These are phyloP conservation scores for Sordariomycetes sp. DNA, from an alignment of 2,329 filamentous ascomycete species.

Conservation along the genomic window DNA sequence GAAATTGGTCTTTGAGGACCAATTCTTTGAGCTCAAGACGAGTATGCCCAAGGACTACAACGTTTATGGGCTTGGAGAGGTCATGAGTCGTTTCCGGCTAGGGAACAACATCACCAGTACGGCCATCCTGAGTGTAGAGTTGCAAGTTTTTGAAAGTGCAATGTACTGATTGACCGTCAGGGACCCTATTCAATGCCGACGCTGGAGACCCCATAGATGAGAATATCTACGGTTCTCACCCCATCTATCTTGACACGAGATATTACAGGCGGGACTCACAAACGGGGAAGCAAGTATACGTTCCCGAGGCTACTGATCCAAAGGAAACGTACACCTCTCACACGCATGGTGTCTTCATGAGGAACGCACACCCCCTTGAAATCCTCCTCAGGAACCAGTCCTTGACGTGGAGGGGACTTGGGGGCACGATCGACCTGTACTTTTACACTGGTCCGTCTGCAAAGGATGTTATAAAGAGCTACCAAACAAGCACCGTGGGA, in stretches of 20 bases:
- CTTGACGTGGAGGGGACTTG: slow-evolving; percentile 61
- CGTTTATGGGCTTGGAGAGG: slow-evolving; percentile 61
- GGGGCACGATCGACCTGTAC: slow-evolving; percentile 67
- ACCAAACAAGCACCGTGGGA: slow-evolving; percentile 53
- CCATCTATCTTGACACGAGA: slow-evolving; percentile 68
- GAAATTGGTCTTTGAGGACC: slow-evolving; percentile 59
- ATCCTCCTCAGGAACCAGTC: slow-evolving; percentile 48
- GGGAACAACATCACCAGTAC: slow-evolving; percentile 56
- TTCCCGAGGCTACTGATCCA: slow-evolving; percentile 25
- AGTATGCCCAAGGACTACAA: slow-evolving; percentile 59
- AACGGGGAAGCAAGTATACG: slow-evolving; percentile 34
- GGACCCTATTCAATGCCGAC: slow-evolving; percentile 49
- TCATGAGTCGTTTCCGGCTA: slow-evolving; percentile 57
- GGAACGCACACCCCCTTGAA: slow-evolving; percentile 68
- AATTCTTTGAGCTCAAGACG: slow-evolving; percentile 63
- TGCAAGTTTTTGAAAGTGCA: not conserved
- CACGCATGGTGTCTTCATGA: slow-evolving; percentile 65
- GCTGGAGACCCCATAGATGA: slow-evolving; percentile 48
- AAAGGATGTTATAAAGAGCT: slow-evolving; percentile 55
- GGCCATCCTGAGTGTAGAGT: slow-evolving; percentile 6
- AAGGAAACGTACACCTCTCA: slow-evolving; percentile 48
- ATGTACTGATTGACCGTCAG: slow-evolving; percentile 11
- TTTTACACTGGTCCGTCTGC: slow-evolving; percentile 64
- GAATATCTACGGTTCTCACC: slow-evolving; percentile 67
- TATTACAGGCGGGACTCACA: slow-evolving; percentile 47